Percentiles rank a stretch among this genome's conserved stretches.
Conservation (phyloP, 495 filamentous ascomycete species). For the Annulohypoxylon maeteangense region DNA sequence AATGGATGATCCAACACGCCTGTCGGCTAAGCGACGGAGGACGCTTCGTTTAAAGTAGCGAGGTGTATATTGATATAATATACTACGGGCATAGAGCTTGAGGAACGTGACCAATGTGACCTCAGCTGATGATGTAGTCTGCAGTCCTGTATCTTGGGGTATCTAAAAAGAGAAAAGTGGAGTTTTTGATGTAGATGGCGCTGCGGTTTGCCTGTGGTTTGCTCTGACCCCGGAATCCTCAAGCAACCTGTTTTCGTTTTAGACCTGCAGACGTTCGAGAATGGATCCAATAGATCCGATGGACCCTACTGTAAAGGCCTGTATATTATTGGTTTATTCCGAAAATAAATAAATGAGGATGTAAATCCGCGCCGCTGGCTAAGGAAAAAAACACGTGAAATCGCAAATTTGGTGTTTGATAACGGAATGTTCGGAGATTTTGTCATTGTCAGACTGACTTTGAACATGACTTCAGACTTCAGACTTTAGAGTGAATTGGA, state of each 20-base stretch:
- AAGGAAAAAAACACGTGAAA: slow-evolving; percentile 21
- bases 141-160: not conserved
- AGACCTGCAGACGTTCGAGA: slow-evolving; percentile 23
- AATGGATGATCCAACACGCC: slow-evolving; percentile 1
- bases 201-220: slow-evolving; percentile 6
- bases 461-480: not conserved
- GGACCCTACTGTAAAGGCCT: slow-evolving; percentile 2
- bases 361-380: slow-evolving; percentile 1
- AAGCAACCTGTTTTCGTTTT: slow-evolving; percentile 28
- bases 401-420: slow-evolving; percentile 22
- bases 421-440: slow-evolving; percentile 11
- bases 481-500: not conserved
- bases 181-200: not conserved
- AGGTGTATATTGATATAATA: slow-evolving; percentile 33
- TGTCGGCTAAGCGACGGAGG: slow-evolving; percentile 29
- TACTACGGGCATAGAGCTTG: slow-evolving; percentile 29
- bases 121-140: slow-evolving; percentile 37
- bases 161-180: slow-evolving; percentile 20
- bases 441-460: not conserved
- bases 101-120: slow-evolving; percentile 43
- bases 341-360: slow-evolving; percentile 13
- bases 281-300: not conserved
- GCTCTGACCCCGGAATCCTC: slow-evolving; percentile 26
- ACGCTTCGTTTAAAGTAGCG: slow-evolving; percentile 31
- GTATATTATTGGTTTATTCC: slow-evolving; percentile 10